Percentiles rank a stretch among this genome's conserved stretches.
phyloP scores from a whole-genome alignment of 2,329 filamentous ascomycete species.

The Arthrobotrys iridis region DNA sequence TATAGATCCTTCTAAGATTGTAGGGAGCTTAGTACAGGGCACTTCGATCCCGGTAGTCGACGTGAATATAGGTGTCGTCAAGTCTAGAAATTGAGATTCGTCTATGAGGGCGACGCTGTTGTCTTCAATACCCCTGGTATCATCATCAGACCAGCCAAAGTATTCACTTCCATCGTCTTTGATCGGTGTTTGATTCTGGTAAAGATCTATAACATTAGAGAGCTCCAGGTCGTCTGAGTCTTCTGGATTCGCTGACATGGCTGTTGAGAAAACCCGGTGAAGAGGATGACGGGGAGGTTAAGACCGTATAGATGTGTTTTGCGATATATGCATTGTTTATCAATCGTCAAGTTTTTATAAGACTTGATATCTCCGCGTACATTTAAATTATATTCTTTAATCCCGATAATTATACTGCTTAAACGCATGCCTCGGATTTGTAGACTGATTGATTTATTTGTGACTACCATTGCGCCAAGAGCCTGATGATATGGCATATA shows the following conservation, averaged over 20 bases:
- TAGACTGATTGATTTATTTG: no score
- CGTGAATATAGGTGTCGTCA: background rate
- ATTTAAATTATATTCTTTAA: no score
- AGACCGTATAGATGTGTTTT: background rate
- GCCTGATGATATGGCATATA: no score
- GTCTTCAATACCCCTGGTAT: background rate
- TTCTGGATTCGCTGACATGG: conserved; percentile 2
- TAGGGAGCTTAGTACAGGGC: background rate
- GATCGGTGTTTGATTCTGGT: conserved; percentile 13
- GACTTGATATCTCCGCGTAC: no score
- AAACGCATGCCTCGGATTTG: no score
- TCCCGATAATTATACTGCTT: no score
- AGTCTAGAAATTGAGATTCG: conserved; percentile 1
- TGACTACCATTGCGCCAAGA: no score
- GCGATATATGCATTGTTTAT: no score
- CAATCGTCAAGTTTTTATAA: no score
- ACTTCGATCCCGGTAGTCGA: background rate
- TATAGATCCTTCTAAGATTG: background rate
- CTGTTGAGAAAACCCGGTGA: background rate
- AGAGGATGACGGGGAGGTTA: background rate
- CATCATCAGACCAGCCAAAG: conserved; percentile 39
- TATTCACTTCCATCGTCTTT: conserved; percentile 32
- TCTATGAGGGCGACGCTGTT: background rate
- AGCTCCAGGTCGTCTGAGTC: conserved; percentile 26
- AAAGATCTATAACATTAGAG: conserved; percentile 39